phyloP scores from a whole-genome alignment of 345 rosid genomes.

The Physaria fendleri region DNA sequence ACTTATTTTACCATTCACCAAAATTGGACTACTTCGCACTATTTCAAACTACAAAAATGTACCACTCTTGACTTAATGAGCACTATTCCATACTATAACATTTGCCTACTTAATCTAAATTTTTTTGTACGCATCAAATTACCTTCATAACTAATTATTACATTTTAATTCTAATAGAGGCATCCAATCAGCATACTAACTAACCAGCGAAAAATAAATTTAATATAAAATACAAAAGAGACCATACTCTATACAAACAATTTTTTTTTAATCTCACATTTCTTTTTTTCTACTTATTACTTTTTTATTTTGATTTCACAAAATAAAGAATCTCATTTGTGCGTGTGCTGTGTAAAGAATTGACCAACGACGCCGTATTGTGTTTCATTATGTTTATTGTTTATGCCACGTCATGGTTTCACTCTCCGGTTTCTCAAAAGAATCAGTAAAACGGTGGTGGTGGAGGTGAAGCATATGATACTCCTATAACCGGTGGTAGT shows the following conservation, averaged over 20 bases:
- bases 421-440: conserved; percentile 31
- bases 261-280: neutral
- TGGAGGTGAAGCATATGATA: conserved; percentile 87
- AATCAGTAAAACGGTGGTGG: conserved; percentile 95
- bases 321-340: conserved; percentile 3
- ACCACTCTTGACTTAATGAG: no score
- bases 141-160: no score
- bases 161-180: no score
- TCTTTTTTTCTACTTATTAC: neutral
- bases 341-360: neutral
- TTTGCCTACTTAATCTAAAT: no score
- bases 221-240: neutral
- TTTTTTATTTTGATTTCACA: conserved; percentile 8
- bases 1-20: no score
- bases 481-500: conserved; percentile 67
- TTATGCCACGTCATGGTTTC: neutral
- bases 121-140: no score
- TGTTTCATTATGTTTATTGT: neutral
- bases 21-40: no score
- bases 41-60: no score
- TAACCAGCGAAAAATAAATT: conserved; percentile 1
- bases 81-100: no score
- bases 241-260: conserved; percentile 8
- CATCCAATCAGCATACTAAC: no score
- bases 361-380: neutral